phyloP scores from a whole-genome alignment of 2,329 filamentous ascomycete genomes.

The Cercospora sp. region DNA sequence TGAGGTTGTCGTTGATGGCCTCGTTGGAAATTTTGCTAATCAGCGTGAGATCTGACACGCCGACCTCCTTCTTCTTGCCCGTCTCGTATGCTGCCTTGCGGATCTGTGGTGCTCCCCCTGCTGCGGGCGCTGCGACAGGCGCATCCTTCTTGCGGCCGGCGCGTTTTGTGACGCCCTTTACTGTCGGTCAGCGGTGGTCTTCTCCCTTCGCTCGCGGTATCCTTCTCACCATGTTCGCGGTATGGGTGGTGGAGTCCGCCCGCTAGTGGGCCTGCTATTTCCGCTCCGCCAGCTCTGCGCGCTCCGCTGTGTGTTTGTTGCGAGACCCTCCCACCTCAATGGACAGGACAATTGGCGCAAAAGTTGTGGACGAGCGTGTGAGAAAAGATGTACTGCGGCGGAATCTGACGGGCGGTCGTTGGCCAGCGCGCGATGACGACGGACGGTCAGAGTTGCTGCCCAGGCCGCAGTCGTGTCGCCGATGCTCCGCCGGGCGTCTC shows the following conservation, averaged over 20 bases:
- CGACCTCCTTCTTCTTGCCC: conserved; percentile 98
- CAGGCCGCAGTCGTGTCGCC: conserved; percentile 1
- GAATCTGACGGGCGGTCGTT: conserved; percentile 4
- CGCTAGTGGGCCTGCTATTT: conserved; percentile 9
- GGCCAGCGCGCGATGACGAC: conserved; percentile 1
- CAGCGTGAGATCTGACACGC: conserved; percentile 93
- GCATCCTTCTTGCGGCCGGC: conserved; percentile 59
- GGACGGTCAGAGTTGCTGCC: not conserved
- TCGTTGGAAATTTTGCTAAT: conserved; percentile 99
- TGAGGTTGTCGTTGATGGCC: conserved; percentile 98
- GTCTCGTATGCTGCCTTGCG: conserved; percentile 96
- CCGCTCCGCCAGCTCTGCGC: conserved; percentile 14
- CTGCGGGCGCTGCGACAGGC: conserved; percentile 41
- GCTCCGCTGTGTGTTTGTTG: not conserved
- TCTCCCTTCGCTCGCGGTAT: not conserved
- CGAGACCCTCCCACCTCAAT: not conserved
- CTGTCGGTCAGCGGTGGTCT: not conserved
- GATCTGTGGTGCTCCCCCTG: conserved; percentile 64
- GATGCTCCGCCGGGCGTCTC: not conserved
- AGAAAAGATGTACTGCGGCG: not conserved
- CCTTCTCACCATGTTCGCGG: conserved; percentile 8
- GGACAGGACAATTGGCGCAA: conserved; percentile 1
- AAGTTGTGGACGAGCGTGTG: not conserved
- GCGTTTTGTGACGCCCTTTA: conserved; percentile 57
- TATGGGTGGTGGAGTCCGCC: conserved; percentile 1